Evolutionary conservation across 176 grass and related monocot species (phyloP), one percentile per base, ranked within the genome.

Genomic region (Musa itinerans): DNA sequence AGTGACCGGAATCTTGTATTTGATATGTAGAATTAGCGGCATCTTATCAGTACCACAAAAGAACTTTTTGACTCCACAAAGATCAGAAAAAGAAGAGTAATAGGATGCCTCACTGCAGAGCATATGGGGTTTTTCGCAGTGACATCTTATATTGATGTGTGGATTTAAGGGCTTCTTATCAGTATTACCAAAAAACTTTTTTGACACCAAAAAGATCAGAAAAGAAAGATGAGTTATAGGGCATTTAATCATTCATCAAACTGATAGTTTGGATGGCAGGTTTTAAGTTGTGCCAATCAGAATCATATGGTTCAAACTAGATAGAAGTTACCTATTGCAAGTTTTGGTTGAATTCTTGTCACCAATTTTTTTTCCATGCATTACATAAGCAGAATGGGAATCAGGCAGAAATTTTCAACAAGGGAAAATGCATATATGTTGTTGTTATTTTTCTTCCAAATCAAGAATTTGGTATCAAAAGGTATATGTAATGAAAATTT

Each of bases 1-100:
- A 11, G 21, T 74, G 62, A n/a, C 65, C 77, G 73, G 70, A 25
- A 20, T 85, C 61, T 57, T 79, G 48, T 76, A 66, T 43, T 25
- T 81, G 51, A 50, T 72, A 54, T 49, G 24, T 71, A 69, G 63
- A 70, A 26, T 17, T 80, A 71, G 10, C 15, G 4, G 53, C 72
- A 16, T 27, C 52, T 11, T 29, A 10, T 19, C 9, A 8, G 50
- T 27, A 24, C 8, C n/a, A 24, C 53, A 9, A 74, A 74, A 57
- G 13, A 57, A 74, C 6, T 12, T 57, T 17, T 74, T 56, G 25
- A 74, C 14, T 34, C 13, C 57, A 62, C 10, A 62, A 62, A 62
- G 17, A 62, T 19, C 6, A n/a, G 9, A 62, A 62, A n/a, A n/a
- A 62, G 57, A 62, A 19, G 17, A 58, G 11, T 58, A 62, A 21